These are phyloP conservation scores for Apiospora rasikravindrae DNA, from an alignment of 2,329 filamentous ascomycete species.

Conservation along the genomic window DNA sequence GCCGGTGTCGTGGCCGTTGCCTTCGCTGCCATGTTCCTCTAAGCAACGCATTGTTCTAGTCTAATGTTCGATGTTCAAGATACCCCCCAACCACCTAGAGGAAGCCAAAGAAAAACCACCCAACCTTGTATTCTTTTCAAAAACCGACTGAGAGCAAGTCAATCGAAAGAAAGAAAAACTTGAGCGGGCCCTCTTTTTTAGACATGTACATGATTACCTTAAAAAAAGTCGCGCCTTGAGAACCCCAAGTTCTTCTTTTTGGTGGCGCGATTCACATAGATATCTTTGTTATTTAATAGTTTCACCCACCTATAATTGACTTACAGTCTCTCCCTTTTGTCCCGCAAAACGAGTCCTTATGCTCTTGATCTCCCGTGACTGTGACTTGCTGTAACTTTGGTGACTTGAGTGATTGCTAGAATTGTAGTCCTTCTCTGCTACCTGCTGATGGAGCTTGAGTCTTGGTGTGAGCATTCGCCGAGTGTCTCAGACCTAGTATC, in stretches of 20 bases:
- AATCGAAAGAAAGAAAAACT: background rate
- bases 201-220: slow-evolving; percentile 1
- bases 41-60: background rate
- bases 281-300: slow-evolving; percentile 16
- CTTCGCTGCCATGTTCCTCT: slow-evolving; percentile 16
- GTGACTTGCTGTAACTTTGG: background rate
- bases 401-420: background rate
- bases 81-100: slow-evolving; percentile 5
- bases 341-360: background rate
- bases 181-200: background rate
- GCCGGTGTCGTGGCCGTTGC: slow-evolving; percentile 14
- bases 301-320: slow-evolving; percentile 15
- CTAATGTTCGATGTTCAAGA: background rate
- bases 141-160: background rate
- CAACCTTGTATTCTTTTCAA: background rate
- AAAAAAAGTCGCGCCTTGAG: background rate
- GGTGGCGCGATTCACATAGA: slow-evolving; percentile 14
- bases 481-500: too few relatives aligned
- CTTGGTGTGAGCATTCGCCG: background rate
- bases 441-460: too few relatives aligned
- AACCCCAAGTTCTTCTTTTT: background rate
- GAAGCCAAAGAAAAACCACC: background rate
- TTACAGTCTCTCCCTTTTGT: slow-evolving; percentile 12
- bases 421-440: background rate
- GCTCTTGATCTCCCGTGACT: background rate